Conservation (phyloP, 306 rosid species). For the Rosa lucieae region DNA sequence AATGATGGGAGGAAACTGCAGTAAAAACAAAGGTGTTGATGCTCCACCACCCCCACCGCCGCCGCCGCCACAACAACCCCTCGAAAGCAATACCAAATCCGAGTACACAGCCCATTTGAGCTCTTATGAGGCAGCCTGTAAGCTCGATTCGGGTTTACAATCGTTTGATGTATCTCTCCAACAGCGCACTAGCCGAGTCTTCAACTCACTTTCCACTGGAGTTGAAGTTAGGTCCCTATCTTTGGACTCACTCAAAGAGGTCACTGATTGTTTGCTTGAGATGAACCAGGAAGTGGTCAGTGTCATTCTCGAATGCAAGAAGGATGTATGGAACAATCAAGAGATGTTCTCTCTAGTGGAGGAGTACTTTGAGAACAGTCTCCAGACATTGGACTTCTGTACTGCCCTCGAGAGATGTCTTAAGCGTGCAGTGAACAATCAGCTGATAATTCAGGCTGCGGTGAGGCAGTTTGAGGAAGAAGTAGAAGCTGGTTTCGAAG, state of each 20-base stretch:
- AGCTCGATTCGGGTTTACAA: constrained; percentile 56
- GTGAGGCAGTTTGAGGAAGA: constrained; percentile 59
- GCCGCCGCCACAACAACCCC: constrained; percentile 16
- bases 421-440: constrained; percentile 50
- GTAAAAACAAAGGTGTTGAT: constrained; percentile 41
- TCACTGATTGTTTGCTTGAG: constrained; percentile 65
- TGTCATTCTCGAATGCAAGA: constrained; percentile 59
- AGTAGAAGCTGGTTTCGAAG: constrained; percentile 46
- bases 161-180: constrained; percentile 65
- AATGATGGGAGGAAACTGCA: constrained; percentile 73
- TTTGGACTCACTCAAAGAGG: constrained; percentile 63
- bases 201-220: constrained; percentile 60
- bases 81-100: constrained; percentile 43
- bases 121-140: constrained; percentile 79
- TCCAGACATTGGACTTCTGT: constrained; percentile 65
- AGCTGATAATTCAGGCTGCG: constrained; percentile 59
- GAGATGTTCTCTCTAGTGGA: constrained; percentile 63
- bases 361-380: constrained; percentile 69
- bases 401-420: constrained; percentile 65
- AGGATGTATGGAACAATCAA: constrained; percentile 65
- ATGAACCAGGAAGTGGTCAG: constrained; percentile 76
- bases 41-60: constrained; percentile 12
- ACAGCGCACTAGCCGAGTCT: constrained; percentile 62
- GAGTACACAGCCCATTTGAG: constrained; percentile 52
- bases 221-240: constrained; percentile 63